Evolutionary conservation across 2,329 filamentous ascomycete species (phyloP), one percentile per base, ranked within the genome.

Genomic region (Sporothrix sp.): DNA sequence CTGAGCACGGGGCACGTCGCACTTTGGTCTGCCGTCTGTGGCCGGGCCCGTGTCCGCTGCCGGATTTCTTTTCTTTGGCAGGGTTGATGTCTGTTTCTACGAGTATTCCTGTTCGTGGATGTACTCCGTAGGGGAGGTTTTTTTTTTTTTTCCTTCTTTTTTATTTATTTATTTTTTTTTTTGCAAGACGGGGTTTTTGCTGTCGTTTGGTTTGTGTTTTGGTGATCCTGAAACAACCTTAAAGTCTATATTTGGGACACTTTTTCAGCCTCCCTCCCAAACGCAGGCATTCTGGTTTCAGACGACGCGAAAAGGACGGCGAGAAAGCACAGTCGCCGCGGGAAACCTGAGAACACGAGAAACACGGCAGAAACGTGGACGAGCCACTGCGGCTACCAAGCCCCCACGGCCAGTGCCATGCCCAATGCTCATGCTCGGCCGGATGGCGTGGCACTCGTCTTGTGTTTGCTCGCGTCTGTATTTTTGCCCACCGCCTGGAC

Each of bases 171-270:
- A 28, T 10, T 28, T 10, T 6, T 33, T 7, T 33, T 8, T 33
- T 14, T n/a, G n/a, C n/a, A n/a, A n/a, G n/a, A 14, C 23, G 20
- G 4, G 16, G 43, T 36, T 36, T 35, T 35, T 38, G 14, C 39
- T 48, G 13, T 35, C 25, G 18, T 30, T 25, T 33, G 2, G 30
- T 13, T 33, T 42, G 23, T 42, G 20, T 43, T 49, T 43, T 49
- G 47, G 47, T 49, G 47, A 42, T 49, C 28, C 28, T 49, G 38
- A 49, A 49, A 49, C 37, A 42, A 49, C 37, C 28, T 20, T 35
- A 42, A 42, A 33, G 47, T 49, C 47, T 49, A 49, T 49, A 42
- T 43, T 43, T 49, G 47, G 38, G 35, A 18, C 39, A 27, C 8
- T 16, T 14, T 28, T 28, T 42, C 8, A 32, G 40, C 14, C 27